Base-by-base conservation (phyloP, 2,329 filamentous ascomycete species). In the Mollisiaceae sp. region DNA sequence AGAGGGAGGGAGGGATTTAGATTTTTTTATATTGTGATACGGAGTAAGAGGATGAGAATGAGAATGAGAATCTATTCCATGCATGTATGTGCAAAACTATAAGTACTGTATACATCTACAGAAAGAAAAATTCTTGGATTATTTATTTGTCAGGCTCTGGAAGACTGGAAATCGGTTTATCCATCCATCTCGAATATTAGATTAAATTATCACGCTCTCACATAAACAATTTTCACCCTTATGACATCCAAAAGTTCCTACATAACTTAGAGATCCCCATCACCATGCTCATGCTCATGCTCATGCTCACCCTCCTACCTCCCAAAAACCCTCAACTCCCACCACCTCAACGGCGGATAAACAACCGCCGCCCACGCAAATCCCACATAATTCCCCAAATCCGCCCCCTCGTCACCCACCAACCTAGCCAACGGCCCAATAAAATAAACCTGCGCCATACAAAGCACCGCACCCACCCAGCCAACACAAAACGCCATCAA, bases 391-490 rank as follows among this genome's bases (percentile, higher is more conserved):
- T 70, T 74, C 2, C 74, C 72, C 71, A 75, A 74, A 68, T 75
- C 74, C 2, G 66, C 72, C 5, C 74, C 74, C 64, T 73, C 65
- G n/a, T 70, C 83, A 0, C 86, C 86, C 20, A 89, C 82, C 60
- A 82, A 75, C 56, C 78, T 79, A 2, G 87, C 86, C 64, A 90
- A 76, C 0, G 88, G 89, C 0, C 89, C 89, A 50, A 74, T 69
- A 75, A 89, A 91, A 84, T 88, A 91, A 3, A 85, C 84, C 78
- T 92, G 88, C 24, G 86, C 85, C 89, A 91, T 91, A 65, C 83
- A 88, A 55, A 91, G 74, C 35, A 91, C 83, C 0, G 87, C 84
- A 9, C 88, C 88, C 3, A 81, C 82, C 88, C 88, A 91, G 2
- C 89, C 88, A 15, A 91, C 72, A 45, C 88, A 75, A 70, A 91